Evolutionary conservation across 2,329 filamentous ascomycete species (phyloP), one percentile per base, ranked within the genome.

Genomic region (Paecilomyces variotii): DNA sequence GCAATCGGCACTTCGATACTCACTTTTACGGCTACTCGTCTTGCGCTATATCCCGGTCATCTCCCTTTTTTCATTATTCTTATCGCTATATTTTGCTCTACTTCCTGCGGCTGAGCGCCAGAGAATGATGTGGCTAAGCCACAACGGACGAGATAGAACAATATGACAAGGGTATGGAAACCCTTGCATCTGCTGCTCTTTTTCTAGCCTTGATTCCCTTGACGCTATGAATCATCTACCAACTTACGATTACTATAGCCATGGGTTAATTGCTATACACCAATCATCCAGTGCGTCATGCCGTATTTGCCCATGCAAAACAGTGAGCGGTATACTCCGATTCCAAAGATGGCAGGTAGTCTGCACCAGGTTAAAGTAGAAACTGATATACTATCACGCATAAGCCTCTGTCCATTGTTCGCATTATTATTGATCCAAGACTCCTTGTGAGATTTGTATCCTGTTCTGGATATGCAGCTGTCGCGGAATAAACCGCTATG

Each of bases 21-120:
- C n/a, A 45, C n/a, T 45, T 45, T 45, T 45, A 45, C 5, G 6
- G 14, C 39, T 49, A 34, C 28, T 59, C 59, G 35, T 59, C 61
- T 26, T 54, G n/a, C 50, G 50, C 30, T 25, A 50, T 50, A 19
- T 56, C 54, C 19, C 30, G 56, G 19, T 58, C 57, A n/a, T 45
- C 9, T 9, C 39, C 32, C 10, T 34, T 19, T 45, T 19, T 45
- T 19, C 7, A 45, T 32, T 32, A 9, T 24, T 39, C 5, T 12
- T n/a, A 24, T n/a, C 35, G n/a, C n/a, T 45, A 45, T 24, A 1
- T 24, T 24, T 19, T 45, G 19, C 14, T 45, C 39, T 45, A 19
- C 39, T 7, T n/a, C n/a, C 14, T 45, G 7, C 14, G 3, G 7
- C 39, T 45, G 39, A 45, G 14, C 35, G 14, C 39, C n/a, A 45